phyloP scores from a whole-genome alignment of 345 rosid genomes.

The Salix suchowensis region DNA sequence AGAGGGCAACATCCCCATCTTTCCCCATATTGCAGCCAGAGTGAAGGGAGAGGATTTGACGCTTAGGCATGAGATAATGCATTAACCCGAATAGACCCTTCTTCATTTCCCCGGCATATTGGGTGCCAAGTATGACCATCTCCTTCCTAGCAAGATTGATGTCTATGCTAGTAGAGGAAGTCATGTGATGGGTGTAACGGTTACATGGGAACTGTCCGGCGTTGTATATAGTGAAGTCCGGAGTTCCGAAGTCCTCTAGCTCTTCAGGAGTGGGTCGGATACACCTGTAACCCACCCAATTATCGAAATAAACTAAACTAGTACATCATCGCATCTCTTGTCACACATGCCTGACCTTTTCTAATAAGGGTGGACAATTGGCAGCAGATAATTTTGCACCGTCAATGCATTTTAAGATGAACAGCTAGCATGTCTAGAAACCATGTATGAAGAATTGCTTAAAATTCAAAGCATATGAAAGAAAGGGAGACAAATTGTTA shows the following conservation, averaged over 20 bases:
- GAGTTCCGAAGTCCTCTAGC: conserved; percentile 94
- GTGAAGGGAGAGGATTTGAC: conserved; percentile 84
- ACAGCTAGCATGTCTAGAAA: neutral
- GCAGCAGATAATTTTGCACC: neutral
- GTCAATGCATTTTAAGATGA: neutral
- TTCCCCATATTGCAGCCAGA: conserved; percentile 99
- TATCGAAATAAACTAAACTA: conserved; percentile 32
- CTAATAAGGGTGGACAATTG: neutral
- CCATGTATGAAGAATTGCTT: neutral
- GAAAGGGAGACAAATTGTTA: neutral
- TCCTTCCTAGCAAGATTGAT: conserved; percentile 88
- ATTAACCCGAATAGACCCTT: conserved; percentile 94
- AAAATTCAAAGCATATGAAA: neutral
- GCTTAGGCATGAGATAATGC: conserved; percentile 99
- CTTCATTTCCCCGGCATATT: conserved; percentile 99
- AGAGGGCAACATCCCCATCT: conserved; percentile 98
- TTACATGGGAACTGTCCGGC: conserved; percentile 99
- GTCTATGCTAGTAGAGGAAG: conserved; percentile 95
- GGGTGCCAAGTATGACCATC: conserved; percentile 97
- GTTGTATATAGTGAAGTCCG: conserved; percentile 95
- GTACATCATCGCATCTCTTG: conserved; percentile 18
- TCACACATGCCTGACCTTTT: neutral
- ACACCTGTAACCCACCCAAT: conserved; percentile 83
- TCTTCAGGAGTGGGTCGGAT: conserved; percentile 92
- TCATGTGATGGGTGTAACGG: conserved; percentile 97